Evolutionary conservation across 192 early-diverging fungal genomes (phyloP).

Genomic region (Linnemannia elongata): DNA sequence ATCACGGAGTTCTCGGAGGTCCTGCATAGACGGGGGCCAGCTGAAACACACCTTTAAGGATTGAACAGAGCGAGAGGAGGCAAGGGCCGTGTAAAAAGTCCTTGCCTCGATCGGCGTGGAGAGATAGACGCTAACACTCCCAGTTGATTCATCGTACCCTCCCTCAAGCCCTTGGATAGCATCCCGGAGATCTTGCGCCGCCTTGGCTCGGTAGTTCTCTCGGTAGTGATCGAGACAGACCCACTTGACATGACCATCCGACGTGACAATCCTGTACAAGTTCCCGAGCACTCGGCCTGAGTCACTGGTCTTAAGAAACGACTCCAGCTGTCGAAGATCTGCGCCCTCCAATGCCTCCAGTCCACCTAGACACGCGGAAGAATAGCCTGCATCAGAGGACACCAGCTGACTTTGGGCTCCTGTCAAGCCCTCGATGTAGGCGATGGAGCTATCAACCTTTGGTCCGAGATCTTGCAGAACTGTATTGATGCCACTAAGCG

Average conservation of each 20-base stretch:
- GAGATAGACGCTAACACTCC: neutral
- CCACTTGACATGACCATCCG: constrained; percentile 34
- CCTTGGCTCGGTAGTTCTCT: constrained; percentile 1
- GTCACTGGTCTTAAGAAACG: neutral
- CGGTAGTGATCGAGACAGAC: constrained; percentile 31
- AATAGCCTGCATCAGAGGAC: no score
- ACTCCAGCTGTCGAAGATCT: neutral
- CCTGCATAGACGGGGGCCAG: neutral
- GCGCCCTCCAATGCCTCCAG: neutral
- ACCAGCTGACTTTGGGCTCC: neutral
- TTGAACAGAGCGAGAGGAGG: neutral
- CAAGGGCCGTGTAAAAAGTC: constrained; percentile 13
- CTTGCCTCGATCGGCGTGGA: neutral
- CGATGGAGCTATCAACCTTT: neutral
- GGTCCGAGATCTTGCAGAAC: neutral
- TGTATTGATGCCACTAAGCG: neutral
- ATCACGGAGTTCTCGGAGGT: neutral
- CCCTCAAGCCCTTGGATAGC: neutral
- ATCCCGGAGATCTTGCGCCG: neutral
- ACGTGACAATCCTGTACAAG: neutral
- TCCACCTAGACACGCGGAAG: no score
- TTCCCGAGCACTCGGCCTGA: neutral
- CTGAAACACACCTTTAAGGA: neutral
- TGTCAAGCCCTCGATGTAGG: neutral
- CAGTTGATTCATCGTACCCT: neutral